Conservation (phyloP, 768 basidiomycete species). For the Suillus subaureus region DNA sequence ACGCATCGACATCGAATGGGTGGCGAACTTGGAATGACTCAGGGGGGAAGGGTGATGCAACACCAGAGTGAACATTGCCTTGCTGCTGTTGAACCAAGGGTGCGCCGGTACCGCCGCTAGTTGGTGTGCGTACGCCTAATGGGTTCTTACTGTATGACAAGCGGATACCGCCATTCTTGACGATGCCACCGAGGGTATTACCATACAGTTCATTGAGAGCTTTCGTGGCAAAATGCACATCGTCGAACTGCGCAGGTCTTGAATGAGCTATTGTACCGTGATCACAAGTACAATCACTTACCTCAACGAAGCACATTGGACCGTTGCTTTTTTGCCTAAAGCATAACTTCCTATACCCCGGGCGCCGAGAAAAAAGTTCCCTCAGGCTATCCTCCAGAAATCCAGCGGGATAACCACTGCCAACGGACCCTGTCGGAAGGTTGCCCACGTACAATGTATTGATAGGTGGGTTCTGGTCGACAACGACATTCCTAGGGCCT, state of each 20-base stretch:
- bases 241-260: constrained; percentile 70
- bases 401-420: constrained; percentile 71
- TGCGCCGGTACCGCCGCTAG: constrained; percentile 44
- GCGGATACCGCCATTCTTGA: constrained; percentile 95
- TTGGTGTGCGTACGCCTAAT: constrained; percentile 86
- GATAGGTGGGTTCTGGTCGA: constrained; percentile 97
- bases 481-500: constrained; percentile 40
- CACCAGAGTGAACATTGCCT: constrained; percentile 18
- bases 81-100: constrained; percentile 31
- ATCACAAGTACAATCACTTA: constrained; percentile 32
- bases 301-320: constrained; percentile 99
- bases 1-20: constrained; percentile 29
- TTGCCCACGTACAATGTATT: constrained; percentile 99
- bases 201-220: constrained; percentile 93
- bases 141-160: constrained; percentile 98
- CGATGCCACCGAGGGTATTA: constrained; percentile 84
- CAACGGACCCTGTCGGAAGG: constrained; percentile 78
- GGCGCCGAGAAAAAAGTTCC: constrained; percentile 74
- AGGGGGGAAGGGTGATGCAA: constrained; percentile 30
- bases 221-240: constrained; percentile 79
- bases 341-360: constrained; percentile 89
- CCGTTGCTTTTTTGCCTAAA: constrained; percentile 97
- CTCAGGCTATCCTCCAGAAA: constrained; percentile 87
- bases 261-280: neutral
- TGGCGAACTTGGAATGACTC: constrained; percentile 34